Percentiles rank a stretch among this genome's conserved stretches.
phyloP scores from a whole-genome alignment of 495 filamentous ascomycete species.

The Thermochaetoides thermophila region DNA sequence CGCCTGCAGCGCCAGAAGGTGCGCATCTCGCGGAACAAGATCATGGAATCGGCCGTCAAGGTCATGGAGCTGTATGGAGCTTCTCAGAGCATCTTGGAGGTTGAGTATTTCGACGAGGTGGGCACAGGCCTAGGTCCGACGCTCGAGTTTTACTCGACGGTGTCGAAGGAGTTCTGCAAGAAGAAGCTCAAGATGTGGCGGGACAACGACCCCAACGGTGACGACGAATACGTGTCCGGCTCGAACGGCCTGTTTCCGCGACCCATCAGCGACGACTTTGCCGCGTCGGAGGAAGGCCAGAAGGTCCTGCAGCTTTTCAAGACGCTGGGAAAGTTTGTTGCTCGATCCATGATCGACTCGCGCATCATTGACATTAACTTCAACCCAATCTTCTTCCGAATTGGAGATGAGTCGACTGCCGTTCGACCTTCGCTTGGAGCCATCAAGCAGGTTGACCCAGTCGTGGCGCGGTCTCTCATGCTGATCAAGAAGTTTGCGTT shows the following conservation, averaged over 20 bases:
- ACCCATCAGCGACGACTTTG: slow-evolving; percentile 71
- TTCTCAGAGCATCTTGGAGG: slow-evolving; percentile 86
- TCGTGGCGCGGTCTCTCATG: slow-evolving; percentile 72
- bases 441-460: slow-evolving; percentile 75
- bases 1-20: slow-evolving; percentile 94
- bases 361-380: slow-evolving; percentile 96
- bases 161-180: slow-evolving; percentile 94
- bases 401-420: slow-evolving; percentile 56
- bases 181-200: slow-evolving; percentile 95
- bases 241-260: slow-evolving; percentile 80
- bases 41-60: slow-evolving; percentile 91
- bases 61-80: slow-evolving; percentile 99
- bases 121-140: slow-evolving; percentile 94
- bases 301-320: slow-evolving; percentile 79
- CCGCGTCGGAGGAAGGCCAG: slow-evolving; percentile 59
- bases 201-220: slow-evolving; percentile 65
- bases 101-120: slow-evolving; percentile 98
- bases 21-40: slow-evolving; percentile 79
- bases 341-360: slow-evolving; percentile 94
- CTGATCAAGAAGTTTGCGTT: slow-evolving; percentile 75
- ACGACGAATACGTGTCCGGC: slow-evolving; percentile 75
- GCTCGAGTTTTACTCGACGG: slow-evolving; percentile 95
- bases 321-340: slow-evolving; percentile 93
- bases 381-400: slow-evolving; percentile 95
- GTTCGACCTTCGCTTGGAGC: slow-evolving; percentile 84